Evolutionary conservation across 2,329 filamentous ascomycete species (phyloP).

Genomic region (Monosporascus sp.): DNA sequence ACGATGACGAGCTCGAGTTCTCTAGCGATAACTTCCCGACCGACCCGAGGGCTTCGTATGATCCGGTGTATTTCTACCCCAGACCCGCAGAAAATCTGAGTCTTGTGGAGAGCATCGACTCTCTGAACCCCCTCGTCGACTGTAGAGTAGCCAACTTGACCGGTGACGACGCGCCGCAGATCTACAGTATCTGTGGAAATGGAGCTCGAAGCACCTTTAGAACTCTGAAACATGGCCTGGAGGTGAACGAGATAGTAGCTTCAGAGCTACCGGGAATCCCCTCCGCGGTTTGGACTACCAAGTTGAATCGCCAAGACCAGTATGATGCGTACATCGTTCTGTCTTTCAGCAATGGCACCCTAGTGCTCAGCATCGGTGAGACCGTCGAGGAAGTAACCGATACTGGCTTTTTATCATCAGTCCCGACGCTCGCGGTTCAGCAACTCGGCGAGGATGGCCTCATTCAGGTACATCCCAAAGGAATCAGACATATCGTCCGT

Average conservation of each 20-base stretch:
- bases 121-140: constrained; percentile 86
- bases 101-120: constrained; percentile 76
- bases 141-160: constrained; percentile 89
- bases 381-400: constrained; percentile 94
- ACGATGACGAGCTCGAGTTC: constrained; percentile 85
- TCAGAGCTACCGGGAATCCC: constrained; percentile 86
- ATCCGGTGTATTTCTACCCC: constrained; percentile 80
- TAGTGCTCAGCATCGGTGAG: constrained; percentile 92
- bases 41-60: constrained; percentile 66
- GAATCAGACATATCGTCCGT: constrained; percentile 80
- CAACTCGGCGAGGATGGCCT: constrained; percentile 90
- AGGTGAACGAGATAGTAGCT: constrained; percentile 93
- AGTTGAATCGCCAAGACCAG: constrained; percentile 72
- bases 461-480: constrained; percentile 93
- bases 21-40: constrained; percentile 75
- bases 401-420: constrained; percentile 83
- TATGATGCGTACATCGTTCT: constrained; percentile 95
- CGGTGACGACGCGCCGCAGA: constrained; percentile 90
- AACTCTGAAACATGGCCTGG: constrained; percentile 85
- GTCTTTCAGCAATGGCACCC: constrained; percentile 81
- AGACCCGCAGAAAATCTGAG: constrained; percentile 76
- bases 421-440: constrained; percentile 86
- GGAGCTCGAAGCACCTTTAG: constrained; percentile 87
- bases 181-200: constrained; percentile 87
- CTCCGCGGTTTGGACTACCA: constrained; percentile 91